These are phyloP conservation scores for Trichoderma sp. DNA, from an alignment of 2,329 filamentous ascomycete species.

Conservation along the genomic window DNA sequence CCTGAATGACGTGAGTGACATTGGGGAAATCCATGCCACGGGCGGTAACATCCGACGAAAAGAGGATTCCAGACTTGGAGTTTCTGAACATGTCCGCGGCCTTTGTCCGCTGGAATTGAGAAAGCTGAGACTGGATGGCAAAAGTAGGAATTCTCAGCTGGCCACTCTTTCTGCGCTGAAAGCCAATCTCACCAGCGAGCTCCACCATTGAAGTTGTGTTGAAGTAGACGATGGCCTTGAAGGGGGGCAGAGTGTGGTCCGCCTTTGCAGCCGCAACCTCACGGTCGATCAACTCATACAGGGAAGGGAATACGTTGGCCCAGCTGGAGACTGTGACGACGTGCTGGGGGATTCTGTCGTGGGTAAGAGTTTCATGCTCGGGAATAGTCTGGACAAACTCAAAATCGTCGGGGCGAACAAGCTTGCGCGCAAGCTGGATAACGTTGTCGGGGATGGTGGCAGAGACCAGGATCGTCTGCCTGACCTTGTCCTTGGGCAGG, in stretches of 20 bases:
- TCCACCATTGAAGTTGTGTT: constrained; percentile 76
- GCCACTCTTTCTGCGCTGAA: constrained; percentile 46
- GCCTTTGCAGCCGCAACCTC: constrained; percentile 53
- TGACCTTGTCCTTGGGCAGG: constrained; percentile 64
- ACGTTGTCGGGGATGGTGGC: constrained; percentile 89
- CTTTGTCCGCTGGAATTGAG: constrained; percentile 69
- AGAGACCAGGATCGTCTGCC: constrained; percentile 94
- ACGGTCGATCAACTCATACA: constrained; percentile 74
- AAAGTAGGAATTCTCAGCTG: constrained; percentile 44
- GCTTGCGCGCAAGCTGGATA: constrained; percentile 73
- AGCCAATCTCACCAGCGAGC: constrained; percentile 60
- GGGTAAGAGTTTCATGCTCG: constrained; percentile 81
- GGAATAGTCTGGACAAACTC: constrained; percentile 89
- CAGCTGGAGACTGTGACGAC: constrained; percentile 68
- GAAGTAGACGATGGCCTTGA: constrained; percentile 97
- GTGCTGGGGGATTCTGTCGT: constrained; percentile 81
- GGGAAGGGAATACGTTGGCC: constrained; percentile 74
- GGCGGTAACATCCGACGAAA: constrained; percentile 80
- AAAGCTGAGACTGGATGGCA: constrained; percentile 79
- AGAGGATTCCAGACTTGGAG: constrained; percentile 65
- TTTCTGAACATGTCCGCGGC: constrained; percentile 73
- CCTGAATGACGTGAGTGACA: constrained; percentile 78
- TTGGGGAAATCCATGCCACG: constrained; percentile 83
- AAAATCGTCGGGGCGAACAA: constrained; percentile 78
- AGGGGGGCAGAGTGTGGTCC: constrained; percentile 58